Conservation (phyloP, 2,329 filamentous ascomycete species). For the Allantophomopsis lycopodina region DNA sequence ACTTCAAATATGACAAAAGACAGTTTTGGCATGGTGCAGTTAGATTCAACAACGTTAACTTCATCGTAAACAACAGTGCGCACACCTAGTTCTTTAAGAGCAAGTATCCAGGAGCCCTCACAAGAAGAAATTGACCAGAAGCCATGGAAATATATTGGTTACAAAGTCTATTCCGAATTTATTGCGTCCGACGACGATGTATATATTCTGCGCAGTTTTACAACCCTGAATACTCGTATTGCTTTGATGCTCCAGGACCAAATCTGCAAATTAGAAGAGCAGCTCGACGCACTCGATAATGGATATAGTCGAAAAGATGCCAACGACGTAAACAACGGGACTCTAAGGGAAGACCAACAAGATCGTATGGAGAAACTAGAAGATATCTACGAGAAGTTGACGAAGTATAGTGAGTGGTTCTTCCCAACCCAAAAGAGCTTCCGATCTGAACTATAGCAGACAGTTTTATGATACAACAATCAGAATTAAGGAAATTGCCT, state of each 20-base stretch:
- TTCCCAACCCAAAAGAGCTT: not conserved
- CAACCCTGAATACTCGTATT: constrained; percentile 15
- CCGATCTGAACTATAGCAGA: not conserved
- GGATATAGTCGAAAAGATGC: constrained; percentile 7
- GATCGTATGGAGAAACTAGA: constrained; percentile 8
- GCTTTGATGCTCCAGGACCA: constrained; percentile 20
- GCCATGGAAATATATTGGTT: constrained; percentile 19
- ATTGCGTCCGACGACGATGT: constrained; percentile 18
- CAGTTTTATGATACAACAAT: not conserved
- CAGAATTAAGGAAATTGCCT: not conserved
- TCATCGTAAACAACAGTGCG: too few species aligned
- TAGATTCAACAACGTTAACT: too few species aligned
- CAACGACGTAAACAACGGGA: constrained; percentile 14
- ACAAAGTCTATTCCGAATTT: constrained; percentile 15
- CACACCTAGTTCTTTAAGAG: too few species aligned
- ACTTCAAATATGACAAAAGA: too few species aligned
- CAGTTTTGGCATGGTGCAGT: too few species aligned
- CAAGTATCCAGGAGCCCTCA: too few species aligned
- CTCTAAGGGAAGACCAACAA: constrained; percentile 12
- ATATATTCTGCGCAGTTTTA: constrained; percentile 20
- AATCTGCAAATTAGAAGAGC: constrained; percentile 16
- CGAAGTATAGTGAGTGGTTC: constrained; percentile 14
- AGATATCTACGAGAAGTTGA: constrained; percentile 6
- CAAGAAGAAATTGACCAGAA: constrained; percentile 2
- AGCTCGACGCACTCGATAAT: constrained; percentile 15